Evolutionary conservation across 2,329 filamentous ascomycete species (phyloP), one percentile per base, ranked within the genome.

Genomic region (Aspergillus calidoustus): DNA sequence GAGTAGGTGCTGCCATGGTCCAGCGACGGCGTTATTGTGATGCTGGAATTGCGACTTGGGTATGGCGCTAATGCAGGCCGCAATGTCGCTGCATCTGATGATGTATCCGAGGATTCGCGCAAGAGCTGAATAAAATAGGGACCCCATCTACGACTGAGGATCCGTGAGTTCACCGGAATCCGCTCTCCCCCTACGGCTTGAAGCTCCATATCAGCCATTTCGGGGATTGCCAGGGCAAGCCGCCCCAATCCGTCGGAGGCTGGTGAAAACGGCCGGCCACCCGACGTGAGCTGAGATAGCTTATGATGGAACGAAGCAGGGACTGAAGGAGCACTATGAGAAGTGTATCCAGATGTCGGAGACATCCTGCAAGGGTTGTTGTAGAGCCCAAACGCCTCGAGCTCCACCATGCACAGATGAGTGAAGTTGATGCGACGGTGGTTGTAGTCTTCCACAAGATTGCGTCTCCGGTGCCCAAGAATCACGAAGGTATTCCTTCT

Each of bases 351-450:
- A 0, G 93, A 96, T 69, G 92, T 88, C 1, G 94, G 91, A 4
- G 87, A 82, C 0, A 84, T 87, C 74, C 89, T 91, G 66, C 93
- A 87, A 11, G 95, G 93, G 74, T 98, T 99, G 74, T 98, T 94
- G 75, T 97, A 98, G 48, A 99, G 88, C 1, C 95, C 95, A 80
- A 98, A 99, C 0, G 95, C 93, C 74, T 99, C 95, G 11, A 99
- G 83, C 77, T 99, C 95, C 8, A 99, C 94, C 84, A 98, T 91
- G 76, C 95, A 98, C 30, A 98, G 88, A 72, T 99, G 96, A 9
- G 91, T 91, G 75, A 98, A 99, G 77, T 99, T 99, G 78, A 99
- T 96, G 28, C 95, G 90, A 11, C 95, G 90, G 72, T 98, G 95
- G 74, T 98, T 98, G 78, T 99, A 99, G 76, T 99, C 95, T 69